Evolutionary conservation across 352 stramenopile genomes (phyloP).

Genomic region (Aphanomyces astaci): DNA sequence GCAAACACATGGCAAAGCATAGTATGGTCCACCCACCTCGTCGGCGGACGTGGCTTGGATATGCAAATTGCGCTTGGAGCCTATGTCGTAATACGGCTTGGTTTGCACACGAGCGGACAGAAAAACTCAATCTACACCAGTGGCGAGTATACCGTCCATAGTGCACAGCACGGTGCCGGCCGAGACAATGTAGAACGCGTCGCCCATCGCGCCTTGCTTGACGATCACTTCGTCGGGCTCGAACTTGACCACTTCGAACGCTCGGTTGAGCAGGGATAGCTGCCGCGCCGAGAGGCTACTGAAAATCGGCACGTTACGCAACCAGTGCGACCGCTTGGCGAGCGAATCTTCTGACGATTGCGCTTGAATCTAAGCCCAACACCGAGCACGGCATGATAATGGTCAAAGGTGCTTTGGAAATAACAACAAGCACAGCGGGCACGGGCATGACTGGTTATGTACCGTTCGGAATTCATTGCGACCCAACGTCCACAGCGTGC

Average conservation of each 20-base stretch:
- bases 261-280: slow-evolving; percentile 52
- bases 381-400: neutral
- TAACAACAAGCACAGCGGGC: neutral
- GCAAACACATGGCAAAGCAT: too few species aligned
- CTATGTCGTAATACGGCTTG: too few species aligned
- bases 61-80: slow-evolving; percentile 12
- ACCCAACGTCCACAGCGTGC: slow-evolving; percentile 84
- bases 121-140: too few species aligned
- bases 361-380: slow-evolving; percentile 42
- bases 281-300: slow-evolving; percentile 56
- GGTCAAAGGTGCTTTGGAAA: too few species aligned
- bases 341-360: slow-evolving; percentile 67
- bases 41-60: neutral
- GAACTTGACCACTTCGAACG: slow-evolving; percentile 55
- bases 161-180: slow-evolving; percentile 56
- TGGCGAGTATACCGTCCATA: slow-evolving; percentile 44
- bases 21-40: too few species aligned
- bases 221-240: slow-evolving; percentile 73
- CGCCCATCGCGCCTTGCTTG: slow-evolving; percentile 62
- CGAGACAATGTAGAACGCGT: slow-evolving; percentile 80
- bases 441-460: neutral
- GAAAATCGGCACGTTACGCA: slow-evolving; percentile 64
- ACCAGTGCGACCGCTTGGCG: slow-evolving; percentile 60
- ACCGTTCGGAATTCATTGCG: slow-evolving; percentile 80
- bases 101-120: too few species aligned